Evolutionary conservation across 176 grass and related monocot species (phyloP).

Genomic region (Eleusine coracana): DNA sequence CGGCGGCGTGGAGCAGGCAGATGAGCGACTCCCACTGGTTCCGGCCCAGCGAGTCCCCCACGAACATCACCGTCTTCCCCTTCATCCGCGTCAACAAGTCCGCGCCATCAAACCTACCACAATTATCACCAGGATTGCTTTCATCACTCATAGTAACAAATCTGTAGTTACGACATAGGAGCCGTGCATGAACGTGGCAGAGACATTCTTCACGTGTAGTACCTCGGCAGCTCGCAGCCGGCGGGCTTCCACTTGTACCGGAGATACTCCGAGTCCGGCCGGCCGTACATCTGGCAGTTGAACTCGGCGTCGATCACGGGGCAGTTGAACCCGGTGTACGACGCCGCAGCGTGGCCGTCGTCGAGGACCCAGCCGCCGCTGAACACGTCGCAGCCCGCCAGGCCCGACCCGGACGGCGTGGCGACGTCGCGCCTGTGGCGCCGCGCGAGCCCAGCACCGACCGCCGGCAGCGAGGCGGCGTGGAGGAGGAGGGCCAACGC

Average conservation of each 20-base stretch:
- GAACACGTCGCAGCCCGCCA: slow-evolving; percentile 68
- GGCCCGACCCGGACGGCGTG: background rate
- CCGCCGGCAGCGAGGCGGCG: slow-evolving; percentile 29
- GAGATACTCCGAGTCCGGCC: slow-evolving; percentile 82
- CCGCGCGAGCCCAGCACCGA: slow-evolving; percentile 24
- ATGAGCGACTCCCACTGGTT: slow-evolving; percentile 95
- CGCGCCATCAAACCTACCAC: slow-evolving; percentile 64
- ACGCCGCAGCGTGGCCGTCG: slow-evolving; percentile 17
- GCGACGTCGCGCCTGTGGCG: slow-evolving; percentile 40
- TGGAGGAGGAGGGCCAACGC: slow-evolving; percentile 26
- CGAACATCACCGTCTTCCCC: slow-evolving; percentile 95
- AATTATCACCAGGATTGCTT: background rate
- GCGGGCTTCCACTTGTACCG: slow-evolving; percentile 73
- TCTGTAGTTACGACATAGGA: background rate
- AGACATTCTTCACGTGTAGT: background rate
- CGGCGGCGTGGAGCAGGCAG: slow-evolving; percentile 83
- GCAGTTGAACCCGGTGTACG: slow-evolving; percentile 71
- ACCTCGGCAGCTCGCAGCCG: slow-evolving; percentile 78
- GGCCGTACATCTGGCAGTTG: slow-evolving; percentile 92
- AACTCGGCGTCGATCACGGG: slow-evolving; percentile 81
- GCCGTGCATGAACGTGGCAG: background rate
- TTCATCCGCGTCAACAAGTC: slow-evolving; percentile 80
- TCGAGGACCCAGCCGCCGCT: slow-evolving; percentile 75
- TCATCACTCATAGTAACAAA: no score
- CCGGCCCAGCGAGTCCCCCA: slow-evolving; percentile 88